phyloP scores from a whole-genome alignment of 2,329 filamentous ascomycete species.

The Fusarium sp. region DNA sequence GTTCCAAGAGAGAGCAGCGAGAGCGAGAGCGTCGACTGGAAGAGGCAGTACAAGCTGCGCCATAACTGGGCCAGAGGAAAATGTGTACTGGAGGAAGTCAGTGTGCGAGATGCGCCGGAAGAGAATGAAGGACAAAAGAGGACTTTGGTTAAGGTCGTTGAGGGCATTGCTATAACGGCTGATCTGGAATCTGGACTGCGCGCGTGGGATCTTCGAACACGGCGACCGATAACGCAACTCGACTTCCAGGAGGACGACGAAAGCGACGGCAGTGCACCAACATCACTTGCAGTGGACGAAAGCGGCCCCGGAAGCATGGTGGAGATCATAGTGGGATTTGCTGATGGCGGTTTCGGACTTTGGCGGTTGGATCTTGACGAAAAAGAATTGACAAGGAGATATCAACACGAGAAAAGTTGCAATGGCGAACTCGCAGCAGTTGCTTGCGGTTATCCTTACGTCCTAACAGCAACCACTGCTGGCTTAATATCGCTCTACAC shows the following conservation, averaged over 20 bases:
- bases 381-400: conserved; percentile 61
- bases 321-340: conserved; percentile 76
- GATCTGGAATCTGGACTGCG: conserved; percentile 77
- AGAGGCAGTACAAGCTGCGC: conserved; percentile 85
- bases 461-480: conserved; percentile 81
- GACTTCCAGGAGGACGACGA: conserved; percentile 48
- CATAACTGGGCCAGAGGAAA: conserved; percentile 92
- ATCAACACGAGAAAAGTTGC: conserved; percentile 71
- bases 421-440: conserved; percentile 77
- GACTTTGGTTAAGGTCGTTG: conserved; percentile 82
- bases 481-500: conserved; percentile 83
- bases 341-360: conserved; percentile 77
- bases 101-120: conserved; percentile 61
- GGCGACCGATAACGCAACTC: conserved; percentile 67
- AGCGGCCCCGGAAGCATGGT: conserved; percentile 60
- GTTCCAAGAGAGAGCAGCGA: conserved; percentile 6
- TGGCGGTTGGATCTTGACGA: conserved; percentile 69
- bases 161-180: conserved; percentile 82
- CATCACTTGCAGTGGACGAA: conserved; percentile 75
- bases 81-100: conserved; percentile 83
- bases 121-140: conserved; percentile 55
- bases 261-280: conserved; percentile 59
- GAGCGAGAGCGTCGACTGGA: conserved; percentile 76
- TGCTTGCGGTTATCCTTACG: conserved; percentile 79
- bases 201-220: conserved; percentile 80